Evolutionary conservation across 306 rosid genomes (phyloP).

Genomic region (Gastrolobium bilobum): DNA sequence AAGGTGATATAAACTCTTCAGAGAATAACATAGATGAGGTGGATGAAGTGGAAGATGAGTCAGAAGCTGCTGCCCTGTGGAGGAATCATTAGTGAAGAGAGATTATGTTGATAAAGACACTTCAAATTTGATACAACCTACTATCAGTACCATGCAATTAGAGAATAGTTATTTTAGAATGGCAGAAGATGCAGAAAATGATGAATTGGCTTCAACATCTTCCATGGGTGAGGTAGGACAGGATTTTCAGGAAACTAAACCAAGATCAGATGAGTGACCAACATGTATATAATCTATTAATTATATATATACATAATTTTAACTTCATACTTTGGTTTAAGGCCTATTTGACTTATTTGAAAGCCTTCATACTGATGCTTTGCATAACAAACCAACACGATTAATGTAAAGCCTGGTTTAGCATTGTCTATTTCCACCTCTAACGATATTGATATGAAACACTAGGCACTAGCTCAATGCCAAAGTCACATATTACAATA

Average conservation of each 20-base stretch:
- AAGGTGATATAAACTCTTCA: slow-evolving; percentile 43
- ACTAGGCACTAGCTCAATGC: slow-evolving; percentile 54
- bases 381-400: not conserved
- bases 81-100: slow-evolving; percentile 41
- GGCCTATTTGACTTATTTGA: not conserved
- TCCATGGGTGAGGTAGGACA: slow-evolving; percentile 17
- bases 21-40: slow-evolving; percentile 41
- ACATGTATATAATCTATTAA: slow-evolving; percentile 1
- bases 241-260: slow-evolving; percentile 18
- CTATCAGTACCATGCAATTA: slow-evolving; percentile 15
- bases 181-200: slow-evolving; percentile 24
- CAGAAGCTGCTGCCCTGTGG: slow-evolving; percentile 44
- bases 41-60: slow-evolving; percentile 39
- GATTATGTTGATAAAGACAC: slow-evolving; percentile 31
- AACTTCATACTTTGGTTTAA: slow-evolving; percentile 10
- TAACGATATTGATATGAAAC: slow-evolving; percentile 48
- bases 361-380: not conserved
- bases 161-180: slow-evolving; percentile 44
- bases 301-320: not conserved
- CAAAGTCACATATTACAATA: not conserved
- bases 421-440: not conserved
- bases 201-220: slow-evolving; percentile 42
- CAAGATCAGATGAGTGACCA: slow-evolving; percentile 25
- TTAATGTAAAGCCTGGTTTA: not conserved
- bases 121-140: slow-evolving; percentile 24